Conservation (phyloP, 176 grass and related monocot genomes). For the Zea luxurians region DNA sequence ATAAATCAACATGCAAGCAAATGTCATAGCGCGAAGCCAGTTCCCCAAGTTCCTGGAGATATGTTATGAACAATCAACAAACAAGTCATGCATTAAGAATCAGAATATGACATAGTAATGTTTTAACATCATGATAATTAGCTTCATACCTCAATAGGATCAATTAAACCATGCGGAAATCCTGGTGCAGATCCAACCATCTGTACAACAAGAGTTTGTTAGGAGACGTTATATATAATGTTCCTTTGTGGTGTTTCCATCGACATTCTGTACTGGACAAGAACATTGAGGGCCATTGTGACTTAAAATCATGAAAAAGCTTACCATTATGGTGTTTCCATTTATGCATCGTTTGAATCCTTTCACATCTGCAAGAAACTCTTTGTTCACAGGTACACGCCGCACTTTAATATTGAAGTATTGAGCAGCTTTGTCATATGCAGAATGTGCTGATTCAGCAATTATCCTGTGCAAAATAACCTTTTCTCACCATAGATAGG, state of each 20-base stretch:
- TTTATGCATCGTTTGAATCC: constrained; percentile 87
- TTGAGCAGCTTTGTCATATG: constrained; percentile 70
- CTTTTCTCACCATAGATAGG: constrained; percentile 18
- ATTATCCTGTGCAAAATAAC: constrained; percentile 70
- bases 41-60: constrained; percentile 80
- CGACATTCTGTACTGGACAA: neutral
- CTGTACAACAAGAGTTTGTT: constrained; percentile 45
- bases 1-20: constrained; percentile 98
- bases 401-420: constrained; percentile 88
- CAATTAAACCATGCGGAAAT: constrained; percentile 91
- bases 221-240: constrained; percentile 26
- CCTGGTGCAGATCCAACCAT: constrained; percentile 96
- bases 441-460: constrained; percentile 59
- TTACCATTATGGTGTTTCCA: constrained; percentile 92
- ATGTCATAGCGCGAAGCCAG: constrained; percentile 85
- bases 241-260: neutral
- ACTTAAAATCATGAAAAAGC: constrained; percentile 1
- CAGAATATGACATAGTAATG: neutral
- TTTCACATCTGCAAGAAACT: constrained; percentile 94
- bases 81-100: constrained; percentile 17
- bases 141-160: constrained; percentile 83
- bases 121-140: constrained; percentile 27
- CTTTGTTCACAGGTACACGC: constrained; percentile 89
- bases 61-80: constrained; percentile 8
- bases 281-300: neutral